Conservation (phyloP, 23 red algal species). For the Gracilaria caudata region DNA sequence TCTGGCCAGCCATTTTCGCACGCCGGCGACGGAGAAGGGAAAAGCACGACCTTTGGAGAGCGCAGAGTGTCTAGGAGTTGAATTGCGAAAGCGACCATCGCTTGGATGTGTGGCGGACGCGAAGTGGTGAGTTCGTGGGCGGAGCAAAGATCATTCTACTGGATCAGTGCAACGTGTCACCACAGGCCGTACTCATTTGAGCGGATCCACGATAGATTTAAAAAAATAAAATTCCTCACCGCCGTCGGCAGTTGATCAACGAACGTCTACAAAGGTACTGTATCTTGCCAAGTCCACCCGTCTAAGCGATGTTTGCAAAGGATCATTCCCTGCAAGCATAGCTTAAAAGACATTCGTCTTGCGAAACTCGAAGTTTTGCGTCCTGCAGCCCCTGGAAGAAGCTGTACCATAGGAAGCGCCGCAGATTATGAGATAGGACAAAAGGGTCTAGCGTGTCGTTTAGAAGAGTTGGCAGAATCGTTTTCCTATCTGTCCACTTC, state of each 20-base stretch:
- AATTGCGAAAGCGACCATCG: neutral
- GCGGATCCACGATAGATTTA: neutral
- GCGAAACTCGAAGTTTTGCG: too few species aligned
- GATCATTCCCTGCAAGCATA: too few species aligned
- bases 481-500: too few species aligned
- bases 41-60: conserved; percentile 1
- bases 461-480: too few species aligned
- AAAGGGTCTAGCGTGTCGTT: too few species aligned
- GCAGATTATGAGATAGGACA: too few species aligned
- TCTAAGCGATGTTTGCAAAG: too few species aligned
- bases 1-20: conserved; percentile 37
- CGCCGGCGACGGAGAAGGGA: neutral
- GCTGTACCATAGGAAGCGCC: too few species aligned
- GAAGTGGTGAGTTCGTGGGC: neutral
- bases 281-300: neutral
- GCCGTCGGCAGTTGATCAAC: neutral
- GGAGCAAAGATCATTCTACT: conserved; percentile 1
- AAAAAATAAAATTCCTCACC: neutral
- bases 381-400: too few species aligned
- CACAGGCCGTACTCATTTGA: neutral
- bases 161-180: conserved; percentile 17
- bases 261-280: too few species aligned
- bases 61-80: neutral
- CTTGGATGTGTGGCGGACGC: neutral
- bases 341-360: too few species aligned